Base-by-base conservation (phyloP, 164 flowering plant genomes). In the grape (Vitis vinifera) region DNA sequence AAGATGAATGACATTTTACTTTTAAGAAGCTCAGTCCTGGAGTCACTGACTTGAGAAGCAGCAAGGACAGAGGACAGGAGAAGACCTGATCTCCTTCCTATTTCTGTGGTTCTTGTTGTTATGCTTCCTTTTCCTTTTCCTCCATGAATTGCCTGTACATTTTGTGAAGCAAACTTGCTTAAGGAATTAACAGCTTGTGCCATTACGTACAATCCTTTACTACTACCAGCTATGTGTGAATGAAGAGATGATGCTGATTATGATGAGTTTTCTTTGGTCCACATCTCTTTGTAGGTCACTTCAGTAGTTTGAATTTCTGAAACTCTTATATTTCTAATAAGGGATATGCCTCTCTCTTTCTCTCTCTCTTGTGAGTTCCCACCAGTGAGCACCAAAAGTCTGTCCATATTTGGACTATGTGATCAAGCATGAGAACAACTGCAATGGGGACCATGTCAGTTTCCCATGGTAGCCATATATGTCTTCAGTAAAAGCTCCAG, bases 11-110 rank as follows among this genome's bases (percentile, higher is more conserved):
- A 4, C 44, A 37, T 37, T 3, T 37, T 83, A 88, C 93, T 85
- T 63, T 84, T 65, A 47, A 89, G 88, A 77, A 91, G 86, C 67
- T 85, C 73, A 50, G 80, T 78, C 30, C 66, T 65, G 55, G 93
- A 84, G 67, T 85, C 86, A 19, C 53, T 29, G 55, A 69, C 66
- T 68, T 71, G 76, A 15, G 78, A 49, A 59, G 78, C 72, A 48
- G 77, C 73, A 57, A 64, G 63, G 0, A 66, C 72, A 11, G 81
- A 29, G 8, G 87, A 78, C 48, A 87, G 63, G 50, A 87, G 76
- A 10, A 86, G 63, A 8, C 81, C 82, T 80, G 44, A 37, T 37
- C 91, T 79, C 57, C 90, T 82, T 76, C 89, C 84, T 2, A 69
- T 8, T 30, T 65, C 80, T 10, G 37, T 11, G 59, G 10, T 44